These are phyloP conservation scores for Trametes meyenii DNA, from an alignment of 768 basidiomycete species.

Conservation along the genomic window DNA sequence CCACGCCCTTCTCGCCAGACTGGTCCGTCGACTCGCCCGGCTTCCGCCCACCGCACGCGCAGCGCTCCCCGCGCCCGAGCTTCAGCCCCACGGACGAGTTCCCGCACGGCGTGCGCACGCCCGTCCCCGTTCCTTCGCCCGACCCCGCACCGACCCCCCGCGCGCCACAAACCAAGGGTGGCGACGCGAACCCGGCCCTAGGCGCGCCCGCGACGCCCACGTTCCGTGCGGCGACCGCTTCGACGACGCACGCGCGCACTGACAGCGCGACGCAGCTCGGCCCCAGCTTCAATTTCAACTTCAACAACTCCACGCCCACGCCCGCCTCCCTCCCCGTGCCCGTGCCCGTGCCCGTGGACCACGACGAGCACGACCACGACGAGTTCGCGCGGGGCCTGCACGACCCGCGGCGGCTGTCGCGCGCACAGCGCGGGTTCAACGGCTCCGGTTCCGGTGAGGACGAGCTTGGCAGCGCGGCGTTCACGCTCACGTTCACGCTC, in stretches of 20 bases:
- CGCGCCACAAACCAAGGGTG: background rate
- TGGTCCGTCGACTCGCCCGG: conserved; percentile 21
- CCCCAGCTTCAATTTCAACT: conserved; percentile 6
- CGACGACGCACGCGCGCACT: conserved; percentile 5
- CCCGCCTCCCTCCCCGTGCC: background rate
- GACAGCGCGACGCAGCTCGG: background rate
- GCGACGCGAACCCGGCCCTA: background rate
- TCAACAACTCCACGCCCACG: background rate
- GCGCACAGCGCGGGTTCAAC: conserved; percentile 11
- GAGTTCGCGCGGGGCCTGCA: conserved; percentile 23
- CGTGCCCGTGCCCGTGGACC: background rate
- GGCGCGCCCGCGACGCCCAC: conserved; percentile 14
- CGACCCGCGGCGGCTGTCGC: conserved; percentile 22
- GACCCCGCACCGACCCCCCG: background rate
- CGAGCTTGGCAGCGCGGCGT: no score
- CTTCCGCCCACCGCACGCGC: conserved; percentile 8
- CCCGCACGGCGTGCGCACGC: conserved; percentile 11
- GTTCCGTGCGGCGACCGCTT: conserved; percentile 16
- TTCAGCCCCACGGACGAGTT: conserved; percentile 20
- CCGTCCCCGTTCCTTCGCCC: background rate
- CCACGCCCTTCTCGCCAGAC: conserved; percentile 21
- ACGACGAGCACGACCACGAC: conserved; percentile 26
- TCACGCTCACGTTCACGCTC: conserved; percentile 51
- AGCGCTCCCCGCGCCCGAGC: conserved; percentile 20
- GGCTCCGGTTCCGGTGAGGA: no score